These are phyloP conservation scores for Chlorencoelia australis DNA, from an alignment of 2,329 filamentous ascomycete species.

Conservation along the genomic window DNA sequence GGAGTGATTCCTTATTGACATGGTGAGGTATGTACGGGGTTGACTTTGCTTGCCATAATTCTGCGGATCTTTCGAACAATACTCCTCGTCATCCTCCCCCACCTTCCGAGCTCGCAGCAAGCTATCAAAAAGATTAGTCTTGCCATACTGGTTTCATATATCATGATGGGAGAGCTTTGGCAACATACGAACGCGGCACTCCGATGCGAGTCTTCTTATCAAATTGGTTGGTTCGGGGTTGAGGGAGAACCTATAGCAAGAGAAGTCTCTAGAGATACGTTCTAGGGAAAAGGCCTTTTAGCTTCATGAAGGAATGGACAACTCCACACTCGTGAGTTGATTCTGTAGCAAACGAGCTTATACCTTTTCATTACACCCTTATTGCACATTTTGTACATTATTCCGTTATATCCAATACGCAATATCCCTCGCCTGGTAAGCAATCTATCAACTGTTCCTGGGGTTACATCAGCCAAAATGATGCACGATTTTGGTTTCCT, in stretches of 20 bases:
- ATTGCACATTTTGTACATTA: constrained; percentile 57
- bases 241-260: constrained; percentile 37
- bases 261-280: constrained; percentile 36
- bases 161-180: constrained; percentile 58
- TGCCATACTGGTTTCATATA: constrained; percentile 55
- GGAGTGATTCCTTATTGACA: constrained; percentile 15
- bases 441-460: constrained; percentile 46
- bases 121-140: constrained; percentile 59
- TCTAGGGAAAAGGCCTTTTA: constrained; percentile 46
- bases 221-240: constrained; percentile 60
- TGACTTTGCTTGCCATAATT: constrained; percentile 38
- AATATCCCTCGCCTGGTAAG: constrained; percentile 32
- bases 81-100: constrained; percentile 45
- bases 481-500: constrained; percentile 70
- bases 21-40: constrained; percentile 26
- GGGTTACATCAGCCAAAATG: constrained; percentile 55
- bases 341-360: constrained; percentile 50
- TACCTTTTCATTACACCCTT: constrained; percentile 59
- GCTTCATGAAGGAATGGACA: constrained; percentile 61
- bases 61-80: constrained; percentile 46
- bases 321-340: constrained; percentile 62
- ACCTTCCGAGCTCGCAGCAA: constrained; percentile 43
- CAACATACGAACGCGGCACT: constrained; percentile 62
- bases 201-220: constrained; percentile 57
- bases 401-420: constrained; percentile 41